Base-by-base conservation (phyloP, 306 rosid genomes). In the Vicia sativa region DNA sequence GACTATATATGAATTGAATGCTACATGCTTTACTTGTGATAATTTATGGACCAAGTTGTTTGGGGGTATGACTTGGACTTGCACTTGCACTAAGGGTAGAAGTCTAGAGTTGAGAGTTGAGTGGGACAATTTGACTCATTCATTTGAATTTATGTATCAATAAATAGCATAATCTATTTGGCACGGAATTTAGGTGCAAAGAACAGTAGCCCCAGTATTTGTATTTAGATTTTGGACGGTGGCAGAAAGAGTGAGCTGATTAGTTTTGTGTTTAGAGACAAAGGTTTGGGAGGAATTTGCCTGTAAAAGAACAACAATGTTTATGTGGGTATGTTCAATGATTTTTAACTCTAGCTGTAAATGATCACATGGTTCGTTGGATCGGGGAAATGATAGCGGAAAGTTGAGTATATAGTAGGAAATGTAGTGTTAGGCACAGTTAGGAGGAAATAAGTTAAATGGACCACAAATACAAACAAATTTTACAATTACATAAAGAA, bases 111-210 rank as follows among this genome's bases (percentile, higher is more conserved):
- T 34, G 56, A 28, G 56, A 18, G 15, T 54, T 48, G 58, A 19
- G 55, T 43, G 43, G 53, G 68, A 19, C 74, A 48, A 67, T 58
- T 67, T 35, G 79, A 75, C 56, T 18, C 39, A 67, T 48, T 75
- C 74, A 11, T 56, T 13, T 29, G 11, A 42, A 6, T 46, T 46
- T 46, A 52, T 16, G 41, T 1, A 50, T 50, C 23, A 50, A 58
- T 43, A 14, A 45, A 31, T 43, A 45, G 58, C 57, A 43, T 14
- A 31, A 34, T n/a, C 10, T 13, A 29, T 66, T 74, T 74, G 78
- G 73, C 73, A 66, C 68, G 44, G 68, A 62, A 65, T 21, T 50
- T 58, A 44, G 41, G 21, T 57, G 78, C 42, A 34, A 59, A 59
- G 29, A 13, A 31, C 35, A 31, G 61, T 35, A 67, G 44, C 70